These are phyloP conservation scores for Holtermannia corniformis DNA, from an alignment of 768 basidiomycete species.

Conservation along the genomic window DNA sequence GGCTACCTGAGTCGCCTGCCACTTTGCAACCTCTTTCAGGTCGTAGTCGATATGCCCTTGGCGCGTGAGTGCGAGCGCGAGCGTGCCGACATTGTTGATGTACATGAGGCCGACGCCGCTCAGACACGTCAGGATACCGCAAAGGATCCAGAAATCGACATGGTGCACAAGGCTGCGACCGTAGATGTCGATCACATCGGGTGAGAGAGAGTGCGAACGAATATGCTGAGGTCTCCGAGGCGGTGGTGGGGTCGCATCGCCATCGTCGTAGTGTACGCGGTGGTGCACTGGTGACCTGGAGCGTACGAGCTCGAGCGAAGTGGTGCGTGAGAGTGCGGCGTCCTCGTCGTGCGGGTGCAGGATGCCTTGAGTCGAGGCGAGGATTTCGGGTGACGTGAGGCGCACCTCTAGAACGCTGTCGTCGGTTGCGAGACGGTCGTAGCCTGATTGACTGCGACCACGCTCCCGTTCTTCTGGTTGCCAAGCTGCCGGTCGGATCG, in stretches of 20 bases:
- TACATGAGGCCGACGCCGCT: constrained; percentile 71
- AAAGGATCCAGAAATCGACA: constrained; percentile 59
- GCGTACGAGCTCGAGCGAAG: constrained; percentile 25
- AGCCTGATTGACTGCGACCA: no score
- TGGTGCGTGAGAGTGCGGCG: constrained; percentile 1
- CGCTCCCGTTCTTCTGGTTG: neutral
- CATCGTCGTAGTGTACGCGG: neutral
- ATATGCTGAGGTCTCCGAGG: constrained; percentile 1
- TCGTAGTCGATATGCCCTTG: constrained; percentile 55
- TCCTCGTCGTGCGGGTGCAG: neutral
- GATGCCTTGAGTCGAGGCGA: constrained; percentile 3
- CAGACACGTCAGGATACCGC: constrained; percentile 51
- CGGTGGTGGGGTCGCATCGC: neutral
- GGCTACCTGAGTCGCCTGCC: constrained; percentile 80
- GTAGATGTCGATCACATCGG: constrained; percentile 7
- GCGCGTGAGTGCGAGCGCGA: constrained; percentile 53
- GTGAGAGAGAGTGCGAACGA: constrained; percentile 8
- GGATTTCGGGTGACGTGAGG: no score
- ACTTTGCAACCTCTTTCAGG: constrained; percentile 56
- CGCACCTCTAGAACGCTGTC: no score
- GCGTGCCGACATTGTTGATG: constrained; percentile 80
- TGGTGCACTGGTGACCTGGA: constrained; percentile 14
- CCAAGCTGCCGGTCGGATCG: constrained; percentile 49
- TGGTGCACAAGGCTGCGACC: constrained; percentile 46
- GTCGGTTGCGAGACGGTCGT: constrained; percentile 6